Evolutionary conservation across 2,329 filamentous ascomycete genomes (phyloP).

Genomic region (Dendrostoma leiphaemia): DNA sequence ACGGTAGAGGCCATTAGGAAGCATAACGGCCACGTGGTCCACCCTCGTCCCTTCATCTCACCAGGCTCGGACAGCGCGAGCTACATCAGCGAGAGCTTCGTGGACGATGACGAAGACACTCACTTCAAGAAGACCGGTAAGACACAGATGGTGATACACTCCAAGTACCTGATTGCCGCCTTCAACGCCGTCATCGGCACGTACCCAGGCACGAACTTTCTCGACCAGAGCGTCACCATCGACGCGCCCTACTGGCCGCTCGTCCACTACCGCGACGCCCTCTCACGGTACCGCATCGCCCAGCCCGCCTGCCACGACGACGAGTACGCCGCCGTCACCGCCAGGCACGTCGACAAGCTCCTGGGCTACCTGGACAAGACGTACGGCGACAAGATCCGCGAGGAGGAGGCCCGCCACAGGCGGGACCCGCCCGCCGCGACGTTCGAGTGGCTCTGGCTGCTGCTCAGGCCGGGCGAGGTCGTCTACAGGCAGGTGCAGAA

Average conservation of each 20-base stretch:
- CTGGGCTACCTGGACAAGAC: constrained; percentile 40
- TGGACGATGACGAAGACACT: constrained; percentile 22
- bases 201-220: constrained; percentile 41
- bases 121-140: constrained; percentile 28
- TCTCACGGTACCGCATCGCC: constrained; percentile 39
- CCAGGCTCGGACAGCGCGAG: background rate
- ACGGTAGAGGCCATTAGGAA: constrained; percentile 27
- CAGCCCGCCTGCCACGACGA: constrained; percentile 40
- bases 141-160: constrained; percentile 43
- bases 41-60: too few relatives aligned
- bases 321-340: constrained; percentile 39
- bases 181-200: constrained; percentile 47
- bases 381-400: constrained; percentile 33
- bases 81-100: constrained; percentile 13
- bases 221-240: constrained; percentile 36
- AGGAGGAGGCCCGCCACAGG: constrained; percentile 40
- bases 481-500: constrained; percentile 40
- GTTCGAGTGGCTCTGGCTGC: constrained; percentile 44
- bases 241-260: constrained; percentile 47
- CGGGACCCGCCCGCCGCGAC: constrained; percentile 39
- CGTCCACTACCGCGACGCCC: constrained; percentile 42
- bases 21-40: background rate
- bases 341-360: constrained; percentile 44
- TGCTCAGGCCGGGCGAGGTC: constrained; percentile 44
- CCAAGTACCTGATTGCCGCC: constrained; percentile 43